Base-by-base conservation (phyloP, 176 grass and related monocot genomes). In the Thinopyrum elongatum region DNA sequence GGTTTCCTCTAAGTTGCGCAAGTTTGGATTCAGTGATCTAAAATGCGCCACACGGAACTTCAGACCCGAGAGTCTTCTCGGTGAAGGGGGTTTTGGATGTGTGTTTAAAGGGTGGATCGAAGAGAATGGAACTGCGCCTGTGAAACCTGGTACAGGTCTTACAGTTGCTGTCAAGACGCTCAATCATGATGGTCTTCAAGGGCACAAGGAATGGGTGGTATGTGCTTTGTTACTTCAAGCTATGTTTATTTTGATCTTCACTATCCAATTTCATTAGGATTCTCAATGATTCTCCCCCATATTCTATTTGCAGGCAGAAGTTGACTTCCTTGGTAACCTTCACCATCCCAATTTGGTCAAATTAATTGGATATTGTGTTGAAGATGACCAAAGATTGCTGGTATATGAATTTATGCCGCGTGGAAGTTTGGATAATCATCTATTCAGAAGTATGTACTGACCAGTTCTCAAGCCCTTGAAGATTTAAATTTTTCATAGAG, bases 51-150 rank as follows among this genome's bases (percentile, higher is more conserved):
- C 94, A 2, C 80, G 94, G 91, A 95, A 95, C 84, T 95, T 95
- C 85, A 87, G 89, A 73, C 94, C 94, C 10, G 94, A 95, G 65
- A 91, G 88, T 82, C 89, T 95, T 79, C 94, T 95, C 70, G 94
- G 94, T 28, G 91, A 95, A 81, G 94, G 94, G 23, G 94, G 94
- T 61, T 95, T 95, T 87, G 94, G 94, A 78, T 95, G 94, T 93
- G 94, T 95, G 83, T 95, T 95, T 76, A 95, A 95, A 90, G 94
- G 94, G 22, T 95, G 94, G 94, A 91, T 95, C 23, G 91, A 95
- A 82, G 94, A 95, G 86, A 95, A 95, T 15, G 94, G 94, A 83
- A 95, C 91, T 79, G 91, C 94, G 12, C 94, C 94, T 59, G 89
- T 95, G 73, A 95, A 95, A 73, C 94, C 94, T 55, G 94, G 94